A percentile compares a stretch with the other conserved stretches of the same genome.
Conservation (phyloP, 345 rosid species). For the Kernera saxatilis region DNA sequence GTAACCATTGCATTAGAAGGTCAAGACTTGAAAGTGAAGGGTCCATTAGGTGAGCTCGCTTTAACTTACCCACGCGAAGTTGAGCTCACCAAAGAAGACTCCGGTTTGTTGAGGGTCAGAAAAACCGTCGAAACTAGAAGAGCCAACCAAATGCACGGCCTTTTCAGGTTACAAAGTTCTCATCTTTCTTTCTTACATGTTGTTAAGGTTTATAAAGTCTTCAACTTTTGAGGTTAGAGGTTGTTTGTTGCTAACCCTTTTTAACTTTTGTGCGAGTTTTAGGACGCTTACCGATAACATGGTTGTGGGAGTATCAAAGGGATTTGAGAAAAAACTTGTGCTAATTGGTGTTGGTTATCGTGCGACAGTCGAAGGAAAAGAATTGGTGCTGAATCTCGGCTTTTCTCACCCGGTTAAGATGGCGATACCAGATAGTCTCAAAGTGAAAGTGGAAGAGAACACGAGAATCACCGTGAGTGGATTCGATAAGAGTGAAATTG, state of each 20-base stretch:
- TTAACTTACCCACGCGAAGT: slow-evolving; percentile 76
- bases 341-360: slow-evolving; percentile 92
- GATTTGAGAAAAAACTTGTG: slow-evolving; percentile 91
- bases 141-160: slow-evolving; percentile 97
- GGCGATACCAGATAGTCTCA: slow-evolving; percentile 61
- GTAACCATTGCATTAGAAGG: slow-evolving; percentile 68
- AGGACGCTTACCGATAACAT: slow-evolving; percentile 96
- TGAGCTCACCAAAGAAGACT: slow-evolving; percentile 58
- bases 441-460: slow-evolving; percentile 87
- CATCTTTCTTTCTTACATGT: not conserved
- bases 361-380: slow-evolving; percentile 74
- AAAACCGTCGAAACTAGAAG: slow-evolving; percentile 78
- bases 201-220: not conserved
- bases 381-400: slow-evolving; percentile 74
- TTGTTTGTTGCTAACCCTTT: not conserved
- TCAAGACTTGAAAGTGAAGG: slow-evolving; percentile 69
- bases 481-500: slow-evolving; percentile 64
- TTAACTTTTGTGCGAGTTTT: not conserved
- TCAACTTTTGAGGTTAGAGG: not conserved
- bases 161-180: slow-evolving; percentile 65
- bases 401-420: slow-evolving; percentile 93
- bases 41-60: slow-evolving; percentile 85
- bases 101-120: slow-evolving; percentile 53
- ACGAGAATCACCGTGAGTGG: slow-evolving; percentile 70
- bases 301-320: slow-evolving; percentile 93